Evolutionary conservation across 2,329 filamentous ascomycete genomes (phyloP).

Genomic region (Acrodontium crateriforme): DNA sequence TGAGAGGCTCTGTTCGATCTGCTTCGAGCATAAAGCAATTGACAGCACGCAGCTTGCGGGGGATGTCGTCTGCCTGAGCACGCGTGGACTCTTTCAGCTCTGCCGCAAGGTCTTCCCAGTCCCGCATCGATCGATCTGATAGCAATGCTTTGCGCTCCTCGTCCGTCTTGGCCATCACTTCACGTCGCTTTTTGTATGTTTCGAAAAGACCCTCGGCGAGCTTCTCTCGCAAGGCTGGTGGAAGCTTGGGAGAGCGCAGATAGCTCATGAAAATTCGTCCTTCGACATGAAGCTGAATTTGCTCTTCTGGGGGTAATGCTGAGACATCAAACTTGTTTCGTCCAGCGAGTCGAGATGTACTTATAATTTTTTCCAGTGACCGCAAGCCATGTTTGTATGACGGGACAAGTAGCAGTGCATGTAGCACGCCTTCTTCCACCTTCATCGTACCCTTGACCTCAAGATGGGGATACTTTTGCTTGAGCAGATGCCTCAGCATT

Average conservation of each 20-base stretch:
- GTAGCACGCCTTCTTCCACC: constrained; percentile 22
- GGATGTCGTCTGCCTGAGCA: constrained; percentile 23
- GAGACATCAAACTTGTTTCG: constrained; percentile 21
- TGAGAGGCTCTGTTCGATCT: constrained; percentile 15
- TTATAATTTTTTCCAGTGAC: constrained; percentile 22
- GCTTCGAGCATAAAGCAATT: constrained; percentile 22
- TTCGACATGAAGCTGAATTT: constrained; percentile 23
- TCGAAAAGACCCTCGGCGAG: constrained; percentile 22
- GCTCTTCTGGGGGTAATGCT: constrained; percentile 22
- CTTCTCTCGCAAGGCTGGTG: constrained; percentile 19
- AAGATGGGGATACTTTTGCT: constrained; percentile 18
- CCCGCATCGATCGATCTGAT: constrained; percentile 18
- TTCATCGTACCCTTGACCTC: constrained; percentile 16
- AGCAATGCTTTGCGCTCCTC: constrained; percentile 16
- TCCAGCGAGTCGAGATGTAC: constrained; percentile 19
- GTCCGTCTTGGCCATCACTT: constrained; percentile 15
- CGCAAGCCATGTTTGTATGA: constrained; percentile 21
- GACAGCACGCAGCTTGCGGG: constrained; percentile 21
- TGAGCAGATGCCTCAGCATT: constrained; percentile 21
- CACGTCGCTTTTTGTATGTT: constrained; percentile 20
- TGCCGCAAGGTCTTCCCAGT: constrained; percentile 22
- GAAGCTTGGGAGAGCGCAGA: constrained; percentile 19
- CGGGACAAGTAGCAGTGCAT: constrained; percentile 21
- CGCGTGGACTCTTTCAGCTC: constrained; percentile 23
- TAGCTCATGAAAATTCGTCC: constrained; percentile 22